These are phyloP conservation scores for Hygrophorus pudorinus DNA, from an alignment of 768 basidiomycete species.

Conservation along the genomic window DNA sequence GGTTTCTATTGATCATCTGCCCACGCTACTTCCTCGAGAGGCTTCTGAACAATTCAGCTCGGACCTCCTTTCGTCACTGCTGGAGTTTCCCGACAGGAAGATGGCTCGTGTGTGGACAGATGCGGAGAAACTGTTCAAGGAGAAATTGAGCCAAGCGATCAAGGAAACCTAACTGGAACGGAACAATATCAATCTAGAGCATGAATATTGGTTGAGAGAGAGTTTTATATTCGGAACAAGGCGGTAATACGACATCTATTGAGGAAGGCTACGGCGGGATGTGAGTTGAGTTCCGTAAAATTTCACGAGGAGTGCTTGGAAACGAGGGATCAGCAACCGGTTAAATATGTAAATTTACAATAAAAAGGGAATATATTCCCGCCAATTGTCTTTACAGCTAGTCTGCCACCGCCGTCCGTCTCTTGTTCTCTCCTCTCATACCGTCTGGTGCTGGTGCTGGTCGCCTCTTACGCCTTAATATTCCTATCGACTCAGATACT, in stretches of 20 bases:
- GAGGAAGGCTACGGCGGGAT: no score
- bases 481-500: constrained; percentile 12
- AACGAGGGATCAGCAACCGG: no score
- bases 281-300: neutral
- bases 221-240: no score
- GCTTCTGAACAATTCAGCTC: constrained; percentile 93
- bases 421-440: constrained; percentile 17
- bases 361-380: no score
- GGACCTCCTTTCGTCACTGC: constrained; percentile 77
- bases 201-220: no score
- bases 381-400: no score
- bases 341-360: no score
- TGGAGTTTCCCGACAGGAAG: constrained; percentile 64
- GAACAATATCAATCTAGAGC: no score
- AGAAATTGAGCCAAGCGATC: constrained; percentile 37
- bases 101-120: constrained; percentile 77
- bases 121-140: constrained; percentile 73
- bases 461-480: constrained; percentile 25
- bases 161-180: no score
- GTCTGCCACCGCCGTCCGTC: neutral
- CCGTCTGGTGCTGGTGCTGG: constrained; percentile 39
- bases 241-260: no score
- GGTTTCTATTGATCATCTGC: constrained; percentile 94
- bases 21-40: constrained; percentile 90
- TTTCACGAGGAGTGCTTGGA: neutral